Evolutionary conservation across 2,329 filamentous ascomycete species (phyloP), one percentile per base, ranked within the genome.

Genomic region (Zymoseptoria ardabiliae): DNA sequence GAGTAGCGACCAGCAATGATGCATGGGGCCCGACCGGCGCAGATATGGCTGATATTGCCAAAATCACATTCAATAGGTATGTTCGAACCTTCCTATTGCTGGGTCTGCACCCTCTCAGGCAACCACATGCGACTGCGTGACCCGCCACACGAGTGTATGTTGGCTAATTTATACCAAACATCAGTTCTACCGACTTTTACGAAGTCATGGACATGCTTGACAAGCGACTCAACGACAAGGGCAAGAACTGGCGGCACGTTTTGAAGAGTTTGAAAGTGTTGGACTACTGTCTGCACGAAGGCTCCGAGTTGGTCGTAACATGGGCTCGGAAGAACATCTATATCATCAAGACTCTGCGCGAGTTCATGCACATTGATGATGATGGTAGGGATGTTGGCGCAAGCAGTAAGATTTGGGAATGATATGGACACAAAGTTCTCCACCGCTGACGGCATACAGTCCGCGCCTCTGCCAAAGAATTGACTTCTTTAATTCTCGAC

Each of bases 191-290:
- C 76, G 94, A 97, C 75, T 99, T 99, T 79, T 96, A 96, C 79
- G 93, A 99, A 74, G 97, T 99, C 70, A 96, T 99, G 88, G 94
- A 99, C 75, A 99, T 99, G 91, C 82, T 99, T 67, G 94, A 99
- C 78, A 97, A 97, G 81, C 88, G 94, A 67, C 80, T 99, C 71
- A 99, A 99, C 71, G 94, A 99, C 77, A 97, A 99, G 77, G 94
- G 94, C 72, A 99, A 97, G 82, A 99, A 99, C 75, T 99, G 94
- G 94, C 87, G 94, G 69, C 94, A 99, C 74, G 94, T 99, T 11
- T 80, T 99, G 61, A 99, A 99, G 77, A 95, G 94, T 50, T 81
- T 99, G 67, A 99, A 99, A 75, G 94, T 99, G 56, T 83, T 97
- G 59, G 94, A 99, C 76, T 99, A 99, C 77, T 97, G 92, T 77